Percentiles rank a stretch among this genome's conserved stretches.
Evolutionary conservation across 2,329 filamentous ascomycete genomes (phyloP).

Genomic region (Thielaviopsis ethacetica): DNA sequence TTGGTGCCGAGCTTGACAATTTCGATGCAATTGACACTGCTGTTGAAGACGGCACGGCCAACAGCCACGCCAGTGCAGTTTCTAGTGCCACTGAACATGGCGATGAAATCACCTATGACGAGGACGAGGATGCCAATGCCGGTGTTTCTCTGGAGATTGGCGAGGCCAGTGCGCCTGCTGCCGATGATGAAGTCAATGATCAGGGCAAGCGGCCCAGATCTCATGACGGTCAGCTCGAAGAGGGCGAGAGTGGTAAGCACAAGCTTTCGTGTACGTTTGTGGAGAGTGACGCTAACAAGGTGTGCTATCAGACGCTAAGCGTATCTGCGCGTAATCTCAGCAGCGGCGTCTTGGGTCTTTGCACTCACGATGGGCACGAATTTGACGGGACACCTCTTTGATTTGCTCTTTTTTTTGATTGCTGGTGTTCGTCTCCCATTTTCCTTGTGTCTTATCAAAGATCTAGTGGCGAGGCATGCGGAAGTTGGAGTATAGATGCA

Average conservation of each 20-base stretch:
- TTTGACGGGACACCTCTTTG: background rate
- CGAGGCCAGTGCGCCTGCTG: conserved; percentile 7
- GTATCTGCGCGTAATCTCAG: background rate
- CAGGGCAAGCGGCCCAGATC: conserved; percentile 7
- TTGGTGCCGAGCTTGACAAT: conserved; percentile 6
- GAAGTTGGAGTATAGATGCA: no score
- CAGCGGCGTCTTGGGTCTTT: background rate
- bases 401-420: background rate
- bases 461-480: no score
- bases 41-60: background rate
- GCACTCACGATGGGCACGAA: background rate
- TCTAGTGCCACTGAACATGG: conserved; percentile 12
- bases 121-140: conserved; percentile 10
- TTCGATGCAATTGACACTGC: conserved; percentile 4
- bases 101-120: conserved; percentile 12
- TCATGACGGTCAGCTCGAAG: conserved; percentile 1
- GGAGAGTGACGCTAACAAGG: background rate
- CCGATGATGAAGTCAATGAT: conserved; percentile 10
- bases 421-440: background rate
- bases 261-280: background rate
- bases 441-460: background rate
- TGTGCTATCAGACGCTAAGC: conserved; percentile 4
- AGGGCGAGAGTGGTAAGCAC: conserved; percentile 8
- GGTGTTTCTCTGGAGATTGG: conserved; percentile 8
- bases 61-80: background rate